These are phyloP conservation scores for Pleurotus tuoliensis DNA, from an alignment of 768 basidiomycete species.

Conservation along the genomic window DNA sequence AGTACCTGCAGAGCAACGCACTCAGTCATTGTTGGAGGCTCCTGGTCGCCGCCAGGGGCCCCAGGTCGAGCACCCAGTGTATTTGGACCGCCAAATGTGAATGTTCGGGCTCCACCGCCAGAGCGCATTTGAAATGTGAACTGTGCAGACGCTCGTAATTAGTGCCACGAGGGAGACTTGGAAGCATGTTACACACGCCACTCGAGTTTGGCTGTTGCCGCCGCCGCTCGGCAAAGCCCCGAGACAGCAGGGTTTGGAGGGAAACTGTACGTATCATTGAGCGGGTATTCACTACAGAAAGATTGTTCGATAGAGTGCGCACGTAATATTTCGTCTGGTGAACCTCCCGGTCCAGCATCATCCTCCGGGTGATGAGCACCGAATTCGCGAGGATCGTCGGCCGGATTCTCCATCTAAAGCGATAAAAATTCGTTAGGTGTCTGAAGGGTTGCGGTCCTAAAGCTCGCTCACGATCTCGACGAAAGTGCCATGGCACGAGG, in stretches of 20 bases:
- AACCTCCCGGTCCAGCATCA: constrained; percentile 22
- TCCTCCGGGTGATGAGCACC: constrained; percentile 29
- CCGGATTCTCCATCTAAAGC: constrained; percentile 65
- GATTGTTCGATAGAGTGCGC: constrained; percentile 24
- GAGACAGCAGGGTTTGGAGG: constrained; percentile 18
- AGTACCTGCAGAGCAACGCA: constrained; percentile 22
- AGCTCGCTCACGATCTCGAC: constrained; percentile 63
- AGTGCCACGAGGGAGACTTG: background rate
- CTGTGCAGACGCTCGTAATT: background rate
- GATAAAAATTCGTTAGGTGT: constrained; percentile 3
- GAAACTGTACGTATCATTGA: constrained; percentile 12
- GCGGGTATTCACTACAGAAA: background rate
- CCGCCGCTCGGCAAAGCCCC: constrained; percentile 12
- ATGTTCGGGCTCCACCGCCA: constrained; percentile 15
- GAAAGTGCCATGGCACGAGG: constrained; percentile 77
- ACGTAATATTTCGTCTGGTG: constrained; percentile 45
- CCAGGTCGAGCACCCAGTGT: constrained; percentile 6
- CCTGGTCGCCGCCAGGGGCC: constrained; percentile 13
- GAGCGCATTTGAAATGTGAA: constrained; percentile 25
- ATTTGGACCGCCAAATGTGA: constrained; percentile 25
- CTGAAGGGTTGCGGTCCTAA: background rate
- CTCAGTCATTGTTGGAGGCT: constrained; percentile 51
- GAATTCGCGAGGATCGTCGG: constrained; percentile 74
- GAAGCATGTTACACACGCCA: too few species aligned
- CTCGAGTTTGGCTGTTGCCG: background rate